These are phyloP conservation scores for Penicillium capsulatum DNA, from an alignment of 2,329 filamentous ascomycete genomes.

Conservation along the genomic window DNA sequence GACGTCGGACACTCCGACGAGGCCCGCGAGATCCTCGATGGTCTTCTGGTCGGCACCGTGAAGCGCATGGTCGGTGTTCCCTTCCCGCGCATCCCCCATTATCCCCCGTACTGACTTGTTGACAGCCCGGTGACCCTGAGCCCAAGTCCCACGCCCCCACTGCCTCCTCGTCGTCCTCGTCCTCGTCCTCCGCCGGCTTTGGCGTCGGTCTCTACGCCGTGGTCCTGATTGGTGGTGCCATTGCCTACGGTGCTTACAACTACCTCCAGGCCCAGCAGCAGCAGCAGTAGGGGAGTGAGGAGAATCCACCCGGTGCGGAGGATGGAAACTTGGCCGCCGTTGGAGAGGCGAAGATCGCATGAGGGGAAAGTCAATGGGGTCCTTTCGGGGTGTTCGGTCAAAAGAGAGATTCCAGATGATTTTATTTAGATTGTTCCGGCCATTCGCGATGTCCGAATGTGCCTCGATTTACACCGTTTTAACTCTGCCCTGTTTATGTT, in stretches of 20 bases:
- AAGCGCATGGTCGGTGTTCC: conserved; percentile 67
- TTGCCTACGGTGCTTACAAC: conserved; percentile 79
- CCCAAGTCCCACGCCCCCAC: conserved; percentile 58
- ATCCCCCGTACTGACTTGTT: conserved; percentile 1
- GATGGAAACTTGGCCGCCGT: not conserved
- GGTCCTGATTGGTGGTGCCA: conserved; percentile 69
- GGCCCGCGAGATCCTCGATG: conserved; percentile 86
- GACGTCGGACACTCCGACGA: conserved; percentile 99
- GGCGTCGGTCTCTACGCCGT: conserved; percentile 79
- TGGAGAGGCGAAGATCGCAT: not conserved
- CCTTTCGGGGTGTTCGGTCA: conserved; percentile 2
- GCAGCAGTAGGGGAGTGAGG: conserved; percentile 21
- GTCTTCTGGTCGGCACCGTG: conserved; percentile 68
- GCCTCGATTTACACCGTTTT: no score
- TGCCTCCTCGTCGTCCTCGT: conserved; percentile 44
- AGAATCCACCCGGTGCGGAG: not conserved
- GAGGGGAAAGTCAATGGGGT: not conserved
- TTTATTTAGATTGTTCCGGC: conserved; percentile 3
- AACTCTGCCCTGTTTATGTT: no score
- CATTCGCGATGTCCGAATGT: no score
- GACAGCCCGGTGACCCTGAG: conserved; percentile 67
- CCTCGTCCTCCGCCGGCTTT: conserved; percentile 44
- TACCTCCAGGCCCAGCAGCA: conserved; percentile 60
- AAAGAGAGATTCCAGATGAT: conserved; percentile 2
- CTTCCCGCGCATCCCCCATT: not conserved